These are phyloP conservation scores for Hanseniaspora valbyensis DNA, from an alignment of 805 yeast genomes.

Conservation along the genomic window DNA sequence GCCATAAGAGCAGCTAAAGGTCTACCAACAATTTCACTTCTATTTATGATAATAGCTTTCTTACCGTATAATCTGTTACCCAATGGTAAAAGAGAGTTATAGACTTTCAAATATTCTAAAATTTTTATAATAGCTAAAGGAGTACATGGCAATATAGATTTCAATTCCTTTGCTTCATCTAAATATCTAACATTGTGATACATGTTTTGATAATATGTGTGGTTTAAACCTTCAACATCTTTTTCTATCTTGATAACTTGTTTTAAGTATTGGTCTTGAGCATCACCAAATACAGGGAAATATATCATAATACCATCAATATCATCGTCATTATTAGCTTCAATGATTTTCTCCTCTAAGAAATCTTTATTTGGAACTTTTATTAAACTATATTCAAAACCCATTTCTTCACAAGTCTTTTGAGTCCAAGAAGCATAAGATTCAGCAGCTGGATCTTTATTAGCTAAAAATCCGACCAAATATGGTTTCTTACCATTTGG, in stretches of 20 bases:
- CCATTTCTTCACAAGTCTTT: slow-evolving; percentile 75
- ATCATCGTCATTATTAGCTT: slow-evolving; percentile 63
- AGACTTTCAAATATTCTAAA: slow-evolving; percentile 77
- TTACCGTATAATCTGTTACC: slow-evolving; percentile 92
- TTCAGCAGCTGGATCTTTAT: slow-evolving; percentile 86
- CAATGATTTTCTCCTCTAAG: slow-evolving; percentile 69
- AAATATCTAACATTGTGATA: slow-evolving; percentile 84
- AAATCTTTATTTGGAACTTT: slow-evolving; percentile 63
- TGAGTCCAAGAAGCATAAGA: slow-evolving; percentile 96
- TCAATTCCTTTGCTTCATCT: slow-evolving; percentile 58
- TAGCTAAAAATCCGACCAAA: slow-evolving; percentile 85
- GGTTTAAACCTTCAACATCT: slow-evolving; percentile 93
- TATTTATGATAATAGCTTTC: slow-evolving; percentile 77
- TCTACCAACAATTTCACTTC: slow-evolving; percentile 95
- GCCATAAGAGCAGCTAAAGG: slow-evolving; percentile 93
- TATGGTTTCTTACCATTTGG: slow-evolving; percentile 45
- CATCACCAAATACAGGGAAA: slow-evolving; percentile 92
- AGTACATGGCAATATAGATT: slow-evolving; percentile 90
- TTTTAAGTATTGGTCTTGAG: slow-evolving; percentile 91
- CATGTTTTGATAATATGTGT: slow-evolving; percentile 82
- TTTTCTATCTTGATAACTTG: slow-evolving; percentile 84
- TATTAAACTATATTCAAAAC: slow-evolving; percentile 71
- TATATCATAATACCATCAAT: slow-evolving; percentile 94
- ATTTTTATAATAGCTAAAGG: slow-evolving; percentile 92
- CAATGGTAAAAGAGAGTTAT: slow-evolving; percentile 67